A percentile compares a stretch with the other conserved stretches of the same genome.
phyloP scores from a whole-genome alignment of 106 monocot genomes.

The Dioscorea zingiberensis region DNA sequence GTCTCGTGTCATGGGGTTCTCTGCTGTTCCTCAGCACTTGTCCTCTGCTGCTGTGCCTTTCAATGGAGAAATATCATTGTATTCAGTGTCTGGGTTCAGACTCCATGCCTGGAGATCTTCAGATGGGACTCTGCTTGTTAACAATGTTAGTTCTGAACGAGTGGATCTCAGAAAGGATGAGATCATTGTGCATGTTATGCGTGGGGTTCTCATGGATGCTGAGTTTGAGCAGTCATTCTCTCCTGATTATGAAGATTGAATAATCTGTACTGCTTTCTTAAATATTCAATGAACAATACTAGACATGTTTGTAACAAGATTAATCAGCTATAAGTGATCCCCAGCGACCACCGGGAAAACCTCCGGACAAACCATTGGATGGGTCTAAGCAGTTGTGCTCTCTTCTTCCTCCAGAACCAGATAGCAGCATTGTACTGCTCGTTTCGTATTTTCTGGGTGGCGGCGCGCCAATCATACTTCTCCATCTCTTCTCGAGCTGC shows the following conservation, averaged over 20 bases:
- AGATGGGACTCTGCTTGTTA: slow-evolving; percentile 42
- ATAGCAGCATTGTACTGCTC: slow-evolving; percentile 87
- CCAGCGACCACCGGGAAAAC: slow-evolving; percentile 21
- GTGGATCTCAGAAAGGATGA: slow-evolving; percentile 44
- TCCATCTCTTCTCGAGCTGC: slow-evolving; percentile 84
- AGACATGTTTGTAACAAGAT: background rate
- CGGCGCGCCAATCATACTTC: slow-evolving; percentile 86
- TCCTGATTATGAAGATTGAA: slow-evolving; percentile 36
- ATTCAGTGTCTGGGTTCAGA: slow-evolving; percentile 74
- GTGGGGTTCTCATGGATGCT: slow-evolving; percentile 82
- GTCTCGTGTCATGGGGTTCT: slow-evolving; percentile 68
- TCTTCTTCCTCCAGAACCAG: slow-evolving; percentile 78
- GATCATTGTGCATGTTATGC: slow-evolving; percentile 64
- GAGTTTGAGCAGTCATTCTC: slow-evolving; percentile 66
- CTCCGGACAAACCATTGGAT: slow-evolving; percentile 50
- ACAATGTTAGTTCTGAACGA: slow-evolving; percentile 43
- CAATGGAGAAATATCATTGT: slow-evolving; percentile 20
- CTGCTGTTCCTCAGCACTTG: slow-evolving; percentile 46
- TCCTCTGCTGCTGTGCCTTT: slow-evolving; percentile 23
- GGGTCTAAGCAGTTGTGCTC: slow-evolving; percentile 52
- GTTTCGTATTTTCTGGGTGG: slow-evolving; percentile 68
- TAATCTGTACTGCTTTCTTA: too few relatives aligned
- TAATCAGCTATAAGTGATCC: too few relatives aligned
- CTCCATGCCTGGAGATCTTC: slow-evolving; percentile 30
- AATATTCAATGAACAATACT: too few relatives aligned